Conservation (phyloP, 768 basidiomycete species). For the Tremella fuciformis region DNA sequence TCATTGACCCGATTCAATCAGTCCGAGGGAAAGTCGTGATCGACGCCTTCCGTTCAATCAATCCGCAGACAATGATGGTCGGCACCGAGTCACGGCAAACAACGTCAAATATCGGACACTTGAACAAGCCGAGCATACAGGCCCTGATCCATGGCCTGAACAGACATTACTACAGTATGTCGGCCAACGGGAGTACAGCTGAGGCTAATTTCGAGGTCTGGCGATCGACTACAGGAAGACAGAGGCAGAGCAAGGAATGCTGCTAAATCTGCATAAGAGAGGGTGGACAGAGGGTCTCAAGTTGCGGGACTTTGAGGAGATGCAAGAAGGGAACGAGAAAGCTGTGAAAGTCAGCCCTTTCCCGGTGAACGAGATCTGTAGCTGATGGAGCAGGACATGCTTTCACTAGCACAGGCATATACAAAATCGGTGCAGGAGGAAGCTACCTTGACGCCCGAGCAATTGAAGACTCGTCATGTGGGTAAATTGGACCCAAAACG, state of each 20-base stretch:
- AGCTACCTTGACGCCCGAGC: slow-evolving; percentile 85
- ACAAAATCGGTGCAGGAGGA: slow-evolving; percentile 98
- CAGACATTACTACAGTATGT: slow-evolving; percentile 79
- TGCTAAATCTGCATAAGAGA: slow-evolving; percentile 97
- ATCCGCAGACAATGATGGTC: slow-evolving; percentile 79
- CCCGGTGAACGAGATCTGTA: background rate
- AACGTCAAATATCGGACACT: slow-evolving; percentile 96
- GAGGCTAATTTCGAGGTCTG: slow-evolving; percentile 54
- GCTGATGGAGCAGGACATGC: slow-evolving; percentile 70
- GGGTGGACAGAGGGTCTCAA: slow-evolving; percentile 98
- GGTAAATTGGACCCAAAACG: slow-evolving; percentile 98
- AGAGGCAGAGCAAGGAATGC: slow-evolving; percentile 94
- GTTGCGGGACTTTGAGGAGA: slow-evolving; percentile 79
- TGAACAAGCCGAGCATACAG: slow-evolving; percentile 99
- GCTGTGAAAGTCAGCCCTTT: slow-evolving; percentile 75
- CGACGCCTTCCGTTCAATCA: slow-evolving; percentile 96
- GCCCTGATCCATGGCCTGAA: slow-evolving; percentile 96
- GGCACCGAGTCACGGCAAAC: slow-evolving; percentile 95
- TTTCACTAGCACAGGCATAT: slow-evolving; percentile 84
- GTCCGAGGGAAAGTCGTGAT: slow-evolving; percentile 90
- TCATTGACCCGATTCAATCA: slow-evolving; percentile 97
- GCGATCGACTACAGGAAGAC: slow-evolving; percentile 98
- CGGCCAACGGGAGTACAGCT: background rate
- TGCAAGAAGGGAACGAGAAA: slow-evolving; percentile 85
- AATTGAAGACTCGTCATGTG: slow-evolving; percentile 94